Evolutionary conservation across 495 filamentous ascomycete genomes (phyloP).

Genomic region (Penicillium desertorum): DNA sequence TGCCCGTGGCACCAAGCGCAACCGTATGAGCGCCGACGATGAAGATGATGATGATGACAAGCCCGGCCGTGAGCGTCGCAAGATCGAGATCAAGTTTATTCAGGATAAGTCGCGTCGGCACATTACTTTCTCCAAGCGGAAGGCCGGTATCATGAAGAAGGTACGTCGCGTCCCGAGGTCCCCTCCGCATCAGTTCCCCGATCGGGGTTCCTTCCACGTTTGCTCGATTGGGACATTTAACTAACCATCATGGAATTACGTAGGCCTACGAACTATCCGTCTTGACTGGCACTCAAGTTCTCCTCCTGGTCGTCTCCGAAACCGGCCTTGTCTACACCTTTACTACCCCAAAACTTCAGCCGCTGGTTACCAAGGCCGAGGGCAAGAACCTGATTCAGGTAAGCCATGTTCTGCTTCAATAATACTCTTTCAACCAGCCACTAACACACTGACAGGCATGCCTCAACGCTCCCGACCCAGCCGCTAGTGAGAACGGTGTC

Average conservation of each 20-base stretch:
- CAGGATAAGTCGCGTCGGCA: constrained; percentile 99
- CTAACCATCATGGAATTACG: constrained; percentile 18
- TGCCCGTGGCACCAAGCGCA: constrained; percentile 84
- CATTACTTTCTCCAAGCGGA: constrained; percentile 99
- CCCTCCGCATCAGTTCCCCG: constrained; percentile 15
- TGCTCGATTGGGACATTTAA: neutral
- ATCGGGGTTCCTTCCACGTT: constrained; percentile 3
- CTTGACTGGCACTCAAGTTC: constrained; percentile 95
- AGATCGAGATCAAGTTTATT: constrained; percentile 99
- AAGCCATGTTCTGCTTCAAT: constrained; percentile 25
- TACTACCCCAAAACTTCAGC: constrained; percentile 98
- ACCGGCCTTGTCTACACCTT: constrained; percentile 99
- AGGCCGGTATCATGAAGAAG: constrained; percentile 99
- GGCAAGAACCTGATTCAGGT: constrained; percentile 99
- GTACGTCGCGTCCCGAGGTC: constrained; percentile 50
- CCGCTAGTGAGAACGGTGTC: constrained; percentile 86
- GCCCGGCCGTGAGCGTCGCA: constrained; percentile 95
- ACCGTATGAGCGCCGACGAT: constrained; percentile 83
- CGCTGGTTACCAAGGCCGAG: constrained; percentile 97
- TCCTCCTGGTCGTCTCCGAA: constrained; percentile 96
- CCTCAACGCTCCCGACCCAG: constrained; percentile 94
- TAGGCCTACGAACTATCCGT: constrained; percentile 98
- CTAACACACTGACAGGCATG: constrained; percentile 64
- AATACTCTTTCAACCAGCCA: neutral
- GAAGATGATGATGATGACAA: constrained; percentile 99